Base-by-base conservation (phyloP, 1,284 basidiomycete genomes). In the Cutaneotrichosporon spelunceum region DNA sequence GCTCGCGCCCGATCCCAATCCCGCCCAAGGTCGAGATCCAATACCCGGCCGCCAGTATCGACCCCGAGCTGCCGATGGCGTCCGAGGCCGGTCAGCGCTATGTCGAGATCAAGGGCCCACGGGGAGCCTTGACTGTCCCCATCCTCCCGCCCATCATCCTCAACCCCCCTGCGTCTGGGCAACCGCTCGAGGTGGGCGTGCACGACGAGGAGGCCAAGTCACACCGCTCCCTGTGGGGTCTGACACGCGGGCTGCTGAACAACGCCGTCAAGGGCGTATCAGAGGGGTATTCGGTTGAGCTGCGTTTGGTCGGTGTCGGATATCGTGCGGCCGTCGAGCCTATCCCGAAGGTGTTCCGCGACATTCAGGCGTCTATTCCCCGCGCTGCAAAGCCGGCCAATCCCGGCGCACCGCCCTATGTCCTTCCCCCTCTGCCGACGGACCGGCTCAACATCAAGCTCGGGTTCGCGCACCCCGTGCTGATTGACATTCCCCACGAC, bases 221-320 rank as follows among this genome's bases (percentile, higher is more conserved):
- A 55, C 93, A 96, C 78, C 84, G 90, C 45, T 85, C 88, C 54
- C 87, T 92, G 81, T 99, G 95, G 95, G 95, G 95, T 13, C 85
- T 91, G 47, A 95, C 92, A 3, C 87, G 95, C 53, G 89, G 92
- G 0, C 83, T 94, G 62, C 88, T 97, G 73, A 82, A 84, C 67
- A 99, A 99, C 74, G 94, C 94, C 19, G 85, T 98, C 66, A 82
- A 82, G 19, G 96, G 96, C 55, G 93, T 98, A 80, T 88, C 90
- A 1, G 84, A 88, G 65, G 94, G 94, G 1, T 98, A 93, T 80
- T 84, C 83, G 0, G 83, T 91, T 9, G 87, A 90, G 14, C 78
- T 99, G 23, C 88, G 88, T 68, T 85, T 99, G 61, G 95, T 98
- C 62, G 96, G 95, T 39, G 94, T 99, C 45, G 95, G 95, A 2